Percentiles rank a stretch among this genome's conserved stretches.
phyloP scores from a whole-genome alignment of 441 rosid species.

The Croton laevigatus region DNA sequence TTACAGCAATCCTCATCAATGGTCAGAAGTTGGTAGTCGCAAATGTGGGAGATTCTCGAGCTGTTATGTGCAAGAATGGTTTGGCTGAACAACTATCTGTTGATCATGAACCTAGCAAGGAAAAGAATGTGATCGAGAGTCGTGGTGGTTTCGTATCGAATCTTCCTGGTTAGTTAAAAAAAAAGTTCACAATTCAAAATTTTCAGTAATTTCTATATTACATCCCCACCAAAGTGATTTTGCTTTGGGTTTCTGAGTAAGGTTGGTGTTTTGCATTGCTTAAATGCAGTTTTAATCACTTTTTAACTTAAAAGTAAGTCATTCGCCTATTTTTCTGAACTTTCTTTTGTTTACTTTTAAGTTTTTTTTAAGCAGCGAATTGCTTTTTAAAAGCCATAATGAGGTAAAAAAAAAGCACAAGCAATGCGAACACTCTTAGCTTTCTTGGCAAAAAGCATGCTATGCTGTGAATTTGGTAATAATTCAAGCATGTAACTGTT shows the following conservation, averaged over 20 bases:
- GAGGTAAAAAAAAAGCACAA: no score
- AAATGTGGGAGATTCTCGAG: slow-evolving; percentile 92
- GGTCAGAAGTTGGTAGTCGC: slow-evolving; percentile 75
- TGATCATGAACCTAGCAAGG: slow-evolving; percentile 82
- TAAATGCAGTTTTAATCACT: no score
- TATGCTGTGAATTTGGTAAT: neutral
- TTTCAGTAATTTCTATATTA: neutral
- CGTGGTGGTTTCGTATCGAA: slow-evolving; percentile 87
- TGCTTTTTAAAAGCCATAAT: no score
- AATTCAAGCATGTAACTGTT: neutral
- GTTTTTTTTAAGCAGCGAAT: no score
- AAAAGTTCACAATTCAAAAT: neutral
- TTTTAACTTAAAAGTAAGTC: no score
- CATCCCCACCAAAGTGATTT: neutral
- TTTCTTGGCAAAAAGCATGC: neutral
- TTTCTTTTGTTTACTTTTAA: no score
- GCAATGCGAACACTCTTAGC: no score
- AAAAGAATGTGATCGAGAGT: slow-evolving; percentile 62
- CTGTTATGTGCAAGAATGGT: slow-evolving; percentile 66
- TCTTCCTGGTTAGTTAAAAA: slow-evolving; percentile 66
- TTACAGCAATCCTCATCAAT: slow-evolving; percentile 77
- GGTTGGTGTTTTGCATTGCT: neutral
- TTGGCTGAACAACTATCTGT: slow-evolving; percentile 70
- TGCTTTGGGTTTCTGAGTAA: neutral
- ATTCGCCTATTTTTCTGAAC: no score